Percentiles rank a stretch among this genome's conserved stretches.
These are phyloP conservation scores for Sarocladiaceae sp. DNA, from an alignment of 2,329 filamentous ascomycete species.

Conservation along the genomic window DNA sequence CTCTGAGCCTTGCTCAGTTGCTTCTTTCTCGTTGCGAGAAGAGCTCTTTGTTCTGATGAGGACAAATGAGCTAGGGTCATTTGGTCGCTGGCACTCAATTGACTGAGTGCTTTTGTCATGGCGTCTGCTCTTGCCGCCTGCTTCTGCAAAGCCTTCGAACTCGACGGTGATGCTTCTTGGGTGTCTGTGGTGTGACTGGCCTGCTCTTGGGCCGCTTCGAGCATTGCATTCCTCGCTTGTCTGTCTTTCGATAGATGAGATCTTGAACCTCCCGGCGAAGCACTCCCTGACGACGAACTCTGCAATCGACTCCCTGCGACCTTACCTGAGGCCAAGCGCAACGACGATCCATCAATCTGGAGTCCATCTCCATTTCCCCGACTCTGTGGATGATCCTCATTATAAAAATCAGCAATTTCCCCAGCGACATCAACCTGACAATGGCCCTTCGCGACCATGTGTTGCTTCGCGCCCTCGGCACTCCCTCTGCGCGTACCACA, in stretches of 20 bases:
- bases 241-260: neutral
- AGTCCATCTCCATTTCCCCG: neutral
- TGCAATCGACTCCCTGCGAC: neutral
- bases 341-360: neutral
- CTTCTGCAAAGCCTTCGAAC: neutral
- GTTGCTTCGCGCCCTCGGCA: conserved; percentile 42
- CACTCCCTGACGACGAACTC: neutral
- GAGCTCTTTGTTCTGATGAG: conserved; percentile 14
- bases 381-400: conserved; percentile 16
- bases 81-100: neutral
- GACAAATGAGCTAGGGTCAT: no score
- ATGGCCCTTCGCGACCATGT: conserved; percentile 46
- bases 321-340: neutral
- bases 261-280: neutral
- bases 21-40: conserved; percentile 15
- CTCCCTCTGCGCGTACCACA: conserved; percentile 41
- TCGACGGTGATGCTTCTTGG: neutral
- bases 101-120: neutral
- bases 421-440: conserved; percentile 36
- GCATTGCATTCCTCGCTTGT: neutral
- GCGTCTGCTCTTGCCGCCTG: conserved; percentile 17
- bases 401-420: conserved; percentile 37
- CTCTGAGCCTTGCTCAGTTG: conserved; percentile 13
- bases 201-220: neutral
- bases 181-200: neutral